Base-by-base conservation (phyloP, 208 protist species). In the Endotrypanum monterogeii region DNA sequence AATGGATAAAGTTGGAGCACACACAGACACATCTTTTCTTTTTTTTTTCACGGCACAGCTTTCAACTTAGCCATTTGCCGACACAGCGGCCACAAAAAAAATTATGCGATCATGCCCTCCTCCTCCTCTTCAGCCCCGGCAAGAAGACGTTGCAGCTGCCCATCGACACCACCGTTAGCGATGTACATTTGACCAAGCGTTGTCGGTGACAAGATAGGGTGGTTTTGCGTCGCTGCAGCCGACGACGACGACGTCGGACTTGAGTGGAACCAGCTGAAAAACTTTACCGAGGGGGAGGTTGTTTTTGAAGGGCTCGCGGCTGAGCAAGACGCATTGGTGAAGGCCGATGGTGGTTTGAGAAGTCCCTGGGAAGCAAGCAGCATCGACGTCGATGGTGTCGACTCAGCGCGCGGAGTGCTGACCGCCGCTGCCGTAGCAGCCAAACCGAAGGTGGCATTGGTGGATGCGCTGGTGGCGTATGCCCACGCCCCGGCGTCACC, bases 111-210 rank as follows among this genome's bases (percentile, higher is more conserved):
- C 18, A 23, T 3, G 54, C 23, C 56, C 30, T 54, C 56, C 1
- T 55, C 44, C 8, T 48, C 56, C 48, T 72, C 76, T 12, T 73
- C 71, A 44, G 68, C 76, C 3, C 71, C 76, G 18, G 50, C 46
- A 18, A 81, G 76, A 55, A 81, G 71, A 25, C 66, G 76, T 41
- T 52, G 61, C 56, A 76, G 71, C 67, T 81, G 76, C 23, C 71
- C 71, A 7, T 55, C 68, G 11, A 61, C 68, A n/a, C 23, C 68
- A 23, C 71, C 70, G 12, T 73, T 57, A 6, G 52, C 48, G 11
- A 44, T 69, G 30, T 63, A 68, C 39, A 81, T 69, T 44, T 70
- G 76, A n/a, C 56, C 50, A 50, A 81, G 66, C 55, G 70, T 69
- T 11, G 44, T 63, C 1, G 76, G 76, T 18, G 76, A 76, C 25